phyloP scores from a whole-genome alignment of 345 rosid species.

The Lepidium africanum region DNA sequence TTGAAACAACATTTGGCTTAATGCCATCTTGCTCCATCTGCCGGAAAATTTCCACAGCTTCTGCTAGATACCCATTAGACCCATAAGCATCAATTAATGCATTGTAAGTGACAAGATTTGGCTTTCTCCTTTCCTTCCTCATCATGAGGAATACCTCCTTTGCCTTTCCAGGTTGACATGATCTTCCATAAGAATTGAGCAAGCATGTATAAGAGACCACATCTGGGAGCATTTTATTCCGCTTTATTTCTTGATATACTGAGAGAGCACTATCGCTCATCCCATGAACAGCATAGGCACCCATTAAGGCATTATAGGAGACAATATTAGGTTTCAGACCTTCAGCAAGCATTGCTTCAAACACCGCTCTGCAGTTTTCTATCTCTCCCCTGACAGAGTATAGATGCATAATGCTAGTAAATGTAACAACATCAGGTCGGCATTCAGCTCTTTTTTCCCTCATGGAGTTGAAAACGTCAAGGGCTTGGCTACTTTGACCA shows the following conservation, averaged over 20 bases:
- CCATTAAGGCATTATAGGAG: constrained; percentile 67
- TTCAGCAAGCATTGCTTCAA: constrained; percentile 72
- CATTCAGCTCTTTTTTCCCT: constrained; percentile 66
- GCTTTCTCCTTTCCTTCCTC: constrained; percentile 59
- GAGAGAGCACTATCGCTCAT: constrained; percentile 72
- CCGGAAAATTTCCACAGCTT: constrained; percentile 70
- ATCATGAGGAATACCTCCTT: constrained; percentile 65
- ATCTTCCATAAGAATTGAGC: constrained; percentile 87
- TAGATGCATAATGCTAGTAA: constrained; percentile 68
- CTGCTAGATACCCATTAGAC: constrained; percentile 64
- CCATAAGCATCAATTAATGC: constrained; percentile 92
- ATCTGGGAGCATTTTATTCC: constrained; percentile 59
- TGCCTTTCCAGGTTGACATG: constrained; percentile 67
- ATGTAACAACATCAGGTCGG: constrained; percentile 72
- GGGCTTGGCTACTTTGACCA: constrained; percentile 62
- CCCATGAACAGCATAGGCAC: constrained; percentile 82
- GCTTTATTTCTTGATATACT: constrained; percentile 61
- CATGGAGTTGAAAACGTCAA: constrained; percentile 72
- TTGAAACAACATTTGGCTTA: constrained; percentile 67
- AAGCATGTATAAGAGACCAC: constrained; percentile 76
- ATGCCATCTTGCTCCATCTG: constrained; percentile 76
- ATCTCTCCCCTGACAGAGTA: constrained; percentile 69
- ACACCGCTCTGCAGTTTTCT: constrained; percentile 65
- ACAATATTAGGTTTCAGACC: constrained; percentile 78
- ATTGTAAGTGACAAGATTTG: constrained; percentile 71